These are phyloP conservation scores for Syzygium oleosum DNA, from an alignment of 345 rosid genomes.

Conservation along the genomic window DNA sequence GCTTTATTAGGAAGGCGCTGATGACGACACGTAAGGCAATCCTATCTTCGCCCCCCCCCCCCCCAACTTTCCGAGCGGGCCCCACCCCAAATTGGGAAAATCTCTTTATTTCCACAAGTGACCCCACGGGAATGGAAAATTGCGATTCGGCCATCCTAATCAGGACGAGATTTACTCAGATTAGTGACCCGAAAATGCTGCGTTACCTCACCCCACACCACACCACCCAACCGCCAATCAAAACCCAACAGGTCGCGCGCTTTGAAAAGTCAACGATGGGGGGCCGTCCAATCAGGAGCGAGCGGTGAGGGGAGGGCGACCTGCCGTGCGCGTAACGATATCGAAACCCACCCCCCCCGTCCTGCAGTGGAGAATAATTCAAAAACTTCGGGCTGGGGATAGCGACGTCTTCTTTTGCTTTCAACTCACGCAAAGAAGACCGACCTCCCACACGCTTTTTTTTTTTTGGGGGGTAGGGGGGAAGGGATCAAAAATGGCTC, in stretches of 20 bases:
- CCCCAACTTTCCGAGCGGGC: neutral
- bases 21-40: neutral
- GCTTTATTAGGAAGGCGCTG: neutral
- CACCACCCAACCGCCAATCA: neutral
- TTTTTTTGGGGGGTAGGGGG: too few species aligned
- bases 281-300: neutral
- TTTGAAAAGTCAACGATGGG: neutral
- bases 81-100: neutral
- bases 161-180: neutral
- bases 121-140: neutral
- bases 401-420: neutral
- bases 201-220: too few species aligned
- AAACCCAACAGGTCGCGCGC: neutral
- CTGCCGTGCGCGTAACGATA: neutral
- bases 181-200: too few species aligned
- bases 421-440: neutral
- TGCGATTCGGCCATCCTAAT: neutral
- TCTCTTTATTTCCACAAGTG: neutral
- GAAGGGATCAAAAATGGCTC: neutral
- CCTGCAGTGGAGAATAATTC: neutral
- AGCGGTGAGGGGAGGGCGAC: neutral
- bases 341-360: neutral
- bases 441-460: neutral
- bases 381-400: neutral
- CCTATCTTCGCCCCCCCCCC: neutral